Conservation (phyloP, 495 filamentous ascomycete species). For the Glonium stellatum region DNA sequence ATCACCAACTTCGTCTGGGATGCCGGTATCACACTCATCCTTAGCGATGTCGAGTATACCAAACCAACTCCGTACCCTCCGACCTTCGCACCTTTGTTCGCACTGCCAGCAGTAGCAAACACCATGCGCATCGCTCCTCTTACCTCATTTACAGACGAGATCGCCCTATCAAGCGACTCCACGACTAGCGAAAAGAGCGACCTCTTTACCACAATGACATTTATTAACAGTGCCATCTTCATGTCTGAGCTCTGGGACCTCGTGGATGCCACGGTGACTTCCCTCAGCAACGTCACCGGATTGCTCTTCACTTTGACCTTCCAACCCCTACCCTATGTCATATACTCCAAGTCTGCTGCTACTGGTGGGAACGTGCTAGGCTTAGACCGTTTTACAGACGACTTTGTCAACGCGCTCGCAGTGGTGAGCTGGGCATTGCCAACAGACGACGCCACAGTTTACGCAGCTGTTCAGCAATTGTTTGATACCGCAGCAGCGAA, state of each 20-base stretch:
- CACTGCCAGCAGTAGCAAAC: slow-evolving; percentile 12
- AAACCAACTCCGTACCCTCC: slow-evolving; percentile 15
- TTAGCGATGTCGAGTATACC: slow-evolving; percentile 18
- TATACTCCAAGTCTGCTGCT: slow-evolving; percentile 30
- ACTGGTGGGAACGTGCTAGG: slow-evolving; percentile 35
- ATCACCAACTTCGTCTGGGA: slow-evolving; percentile 23
- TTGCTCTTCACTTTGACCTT: slow-evolving; percentile 29
- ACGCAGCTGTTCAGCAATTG: slow-evolving; percentile 28
- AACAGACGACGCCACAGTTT: slow-evolving; percentile 35
- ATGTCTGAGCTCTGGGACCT: slow-evolving; percentile 29
- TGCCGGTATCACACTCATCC: slow-evolving; percentile 7
- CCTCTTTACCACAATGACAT: slow-evolving; percentile 26
- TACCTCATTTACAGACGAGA: slow-evolving; percentile 19
- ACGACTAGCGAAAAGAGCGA: slow-evolving; percentile 22
- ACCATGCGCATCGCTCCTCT: slow-evolving; percentile 23
- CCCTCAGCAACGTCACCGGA: slow-evolving; percentile 21
- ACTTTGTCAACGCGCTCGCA: slow-evolving; percentile 33
- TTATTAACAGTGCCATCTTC: slow-evolving; percentile 21
- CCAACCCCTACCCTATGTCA: slow-evolving; percentile 31
- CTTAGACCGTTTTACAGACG: slow-evolving; percentile 22
- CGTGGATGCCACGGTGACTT: slow-evolving; percentile 25
- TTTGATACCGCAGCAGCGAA: slow-evolving; percentile 17
- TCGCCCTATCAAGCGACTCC: slow-evolving; percentile 2
- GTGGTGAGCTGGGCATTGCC: slow-evolving; percentile 31
- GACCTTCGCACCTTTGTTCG: slow-evolving; percentile 11